These are phyloP conservation scores for Aphanocladium album DNA, from an alignment of 2,329 filamentous ascomycete species.

Conservation along the genomic window DNA sequence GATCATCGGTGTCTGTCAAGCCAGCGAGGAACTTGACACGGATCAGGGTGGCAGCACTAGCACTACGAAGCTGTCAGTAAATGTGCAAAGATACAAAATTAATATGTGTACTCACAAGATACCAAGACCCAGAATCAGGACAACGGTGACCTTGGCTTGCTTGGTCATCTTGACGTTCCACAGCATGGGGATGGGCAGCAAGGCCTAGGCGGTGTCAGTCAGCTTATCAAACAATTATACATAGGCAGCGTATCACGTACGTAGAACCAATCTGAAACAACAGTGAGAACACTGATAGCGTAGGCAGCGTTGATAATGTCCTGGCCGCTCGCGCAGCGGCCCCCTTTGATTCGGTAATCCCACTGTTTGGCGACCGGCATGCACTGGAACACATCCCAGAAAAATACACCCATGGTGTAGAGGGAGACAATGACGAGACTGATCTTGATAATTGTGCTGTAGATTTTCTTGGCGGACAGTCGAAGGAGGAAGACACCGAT, in stretches of 20 bases:
- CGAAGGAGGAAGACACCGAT: slow-evolving; percentile 49
- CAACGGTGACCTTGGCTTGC: slow-evolving; percentile 48
- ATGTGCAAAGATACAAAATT: no score
- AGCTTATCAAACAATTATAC: background rate
- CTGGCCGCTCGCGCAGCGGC: slow-evolving; percentile 38
- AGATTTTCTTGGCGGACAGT: slow-evolving; percentile 40
- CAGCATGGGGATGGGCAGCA: slow-evolving; percentile 49
- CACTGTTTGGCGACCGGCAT: slow-evolving; percentile 46
- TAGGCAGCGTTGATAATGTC: slow-evolving; percentile 46
- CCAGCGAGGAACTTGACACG: slow-evolving; percentile 44
- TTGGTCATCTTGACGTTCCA: slow-evolving; percentile 50
- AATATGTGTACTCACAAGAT: slow-evolving; percentile 41
- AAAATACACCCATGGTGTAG: slow-evolving; percentile 44
- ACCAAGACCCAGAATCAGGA: slow-evolving; percentile 44
- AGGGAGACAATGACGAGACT: slow-evolving; percentile 42
- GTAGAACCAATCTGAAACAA: slow-evolving; percentile 51
- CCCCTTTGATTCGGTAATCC: slow-evolving; percentile 43
- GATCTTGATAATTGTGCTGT: slow-evolving; percentile 42
- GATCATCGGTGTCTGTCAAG: slow-evolving; percentile 39
- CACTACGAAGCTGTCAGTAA: slow-evolving; percentile 27
- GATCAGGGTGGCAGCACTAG: slow-evolving; percentile 50
- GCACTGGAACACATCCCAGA: slow-evolving; percentile 51
- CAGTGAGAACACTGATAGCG: slow-evolving; percentile 46
- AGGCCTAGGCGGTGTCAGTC: slow-evolving; percentile 29
- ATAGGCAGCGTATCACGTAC: slow-evolving; percentile 24